Conservation (phyloP, 2,329 filamentous ascomycete species). For the Hypoxylon sp. region DNA sequence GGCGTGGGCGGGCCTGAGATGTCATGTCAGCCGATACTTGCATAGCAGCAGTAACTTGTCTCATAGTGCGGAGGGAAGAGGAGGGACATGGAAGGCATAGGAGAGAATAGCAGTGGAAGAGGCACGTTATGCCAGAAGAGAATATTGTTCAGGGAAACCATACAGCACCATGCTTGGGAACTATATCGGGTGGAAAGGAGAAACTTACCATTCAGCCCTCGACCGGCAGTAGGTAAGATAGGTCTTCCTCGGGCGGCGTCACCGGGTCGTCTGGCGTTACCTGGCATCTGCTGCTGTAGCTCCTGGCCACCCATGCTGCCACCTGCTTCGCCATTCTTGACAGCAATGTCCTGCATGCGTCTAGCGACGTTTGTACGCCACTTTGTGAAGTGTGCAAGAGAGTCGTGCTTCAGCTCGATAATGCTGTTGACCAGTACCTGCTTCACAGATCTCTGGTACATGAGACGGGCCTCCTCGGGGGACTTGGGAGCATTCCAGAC, state of each 20-base stretch:
- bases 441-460: constrained; percentile 50
- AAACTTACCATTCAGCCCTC: constrained; percentile 45
- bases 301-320: constrained; percentile 38
- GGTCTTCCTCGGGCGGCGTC: constrained; percentile 46
- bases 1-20: constrained; percentile 44
- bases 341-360: constrained; percentile 73
- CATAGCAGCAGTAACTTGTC: neutral
- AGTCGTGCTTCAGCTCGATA: constrained; percentile 72
- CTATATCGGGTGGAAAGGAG: constrained; percentile 33
- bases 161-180: constrained; percentile 24
- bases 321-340: constrained; percentile 51
- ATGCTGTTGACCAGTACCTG: constrained; percentile 48
- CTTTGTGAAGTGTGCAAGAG: constrained; percentile 76
- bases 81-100: neutral
- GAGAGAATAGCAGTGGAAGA: neutral
- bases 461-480: constrained; percentile 42
- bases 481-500: constrained; percentile 42
- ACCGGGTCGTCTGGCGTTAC: constrained; percentile 50
- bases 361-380: constrained; percentile 78
- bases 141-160: constrained; percentile 8
- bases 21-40: constrained; percentile 23
- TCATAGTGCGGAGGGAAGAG: neutral
- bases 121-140: neutral
- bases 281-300: constrained; percentile 31
- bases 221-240: constrained; percentile 44